A percentile compares a stretch with the other conserved stretches of the same genome.
phyloP scores from a whole-genome alignment of 768 basidiomycete species.

The Gelatoporia subvermispora region DNA sequence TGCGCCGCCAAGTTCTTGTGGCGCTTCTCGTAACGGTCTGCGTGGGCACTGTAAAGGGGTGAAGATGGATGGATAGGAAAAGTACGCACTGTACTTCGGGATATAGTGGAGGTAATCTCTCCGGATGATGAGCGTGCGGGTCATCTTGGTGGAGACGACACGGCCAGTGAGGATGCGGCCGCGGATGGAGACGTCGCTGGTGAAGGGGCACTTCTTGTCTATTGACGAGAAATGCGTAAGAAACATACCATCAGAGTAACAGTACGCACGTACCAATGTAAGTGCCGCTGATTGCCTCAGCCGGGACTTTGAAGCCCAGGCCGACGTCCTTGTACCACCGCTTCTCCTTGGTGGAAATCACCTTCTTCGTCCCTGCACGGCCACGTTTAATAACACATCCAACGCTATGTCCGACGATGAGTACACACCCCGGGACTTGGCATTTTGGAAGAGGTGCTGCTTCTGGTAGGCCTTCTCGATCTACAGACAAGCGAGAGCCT shows the following conservation, averaged over 20 bases:
- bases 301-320: slow-evolving; percentile 92
- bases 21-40: slow-evolving; percentile 97
- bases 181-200: slow-evolving; percentile 94
- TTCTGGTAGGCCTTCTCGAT: slow-evolving; percentile 98
- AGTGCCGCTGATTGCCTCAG: slow-evolving; percentile 92
- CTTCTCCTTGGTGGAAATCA: slow-evolving; percentile 90
- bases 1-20: slow-evolving; percentile 99
- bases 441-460: slow-evolving; percentile 96
- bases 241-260: neutral
- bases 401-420: slow-evolving; percentile 6
- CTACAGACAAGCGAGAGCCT: slow-evolving; percentile 33
- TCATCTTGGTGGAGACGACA: slow-evolving; percentile 99
- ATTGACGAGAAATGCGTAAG: slow-evolving; percentile 6
- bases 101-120: slow-evolving; percentile 94
- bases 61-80: neutral
- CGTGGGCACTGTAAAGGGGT: neutral
- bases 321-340: slow-evolving; percentile 99
- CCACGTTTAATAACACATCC: slow-evolving; percentile 6
- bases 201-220: slow-evolving; percentile 99
- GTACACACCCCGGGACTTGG: slow-evolving; percentile 84
- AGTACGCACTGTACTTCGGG: slow-evolving; percentile 90
- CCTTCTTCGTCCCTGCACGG: slow-evolving; percentile 77
- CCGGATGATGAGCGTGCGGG: slow-evolving; percentile 95
- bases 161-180: slow-evolving; percentile 98
- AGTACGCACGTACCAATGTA: slow-evolving; percentile 75